These are phyloP conservation scores for Aspergillus felis DNA, from an alignment of 2,329 filamentous ascomycete species.

Conservation along the genomic window DNA sequence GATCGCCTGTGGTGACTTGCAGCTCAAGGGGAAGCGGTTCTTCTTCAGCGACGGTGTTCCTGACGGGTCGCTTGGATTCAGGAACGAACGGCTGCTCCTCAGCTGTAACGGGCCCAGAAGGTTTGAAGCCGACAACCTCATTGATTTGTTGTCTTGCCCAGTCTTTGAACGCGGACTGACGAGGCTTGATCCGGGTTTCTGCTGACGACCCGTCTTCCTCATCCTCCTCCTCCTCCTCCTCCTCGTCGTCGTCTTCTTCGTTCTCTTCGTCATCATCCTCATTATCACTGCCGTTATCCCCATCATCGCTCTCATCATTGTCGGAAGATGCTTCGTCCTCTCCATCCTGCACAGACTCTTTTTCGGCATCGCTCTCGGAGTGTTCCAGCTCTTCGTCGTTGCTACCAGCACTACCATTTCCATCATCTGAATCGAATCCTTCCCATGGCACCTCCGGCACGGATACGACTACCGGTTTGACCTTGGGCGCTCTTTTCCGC, in stretches of 20 bases:
- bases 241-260: conserved; percentile 27
- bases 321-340: conserved; percentile 21
- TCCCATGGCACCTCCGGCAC: conserved; percentile 42
- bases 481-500: conserved; percentile 65
- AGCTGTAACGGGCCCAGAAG: conserved; percentile 37
- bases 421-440: conserved; percentile 43
- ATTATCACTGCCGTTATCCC: conserved; percentile 26
- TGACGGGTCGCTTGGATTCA: conserved; percentile 27
- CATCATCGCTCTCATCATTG: conserved; percentile 28
- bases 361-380: conserved; percentile 8
- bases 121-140: conserved; percentile 68
- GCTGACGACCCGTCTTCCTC: conserved; percentile 16
- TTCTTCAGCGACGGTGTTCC: conserved; percentile 35
- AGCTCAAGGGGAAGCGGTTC: conserved; percentile 40
- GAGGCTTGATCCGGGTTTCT: conserved; percentile 26
- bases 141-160: conserved; percentile 90
- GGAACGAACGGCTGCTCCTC: conserved; percentile 30
- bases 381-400: conserved; percentile 24
- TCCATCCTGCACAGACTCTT: conserved; percentile 25
- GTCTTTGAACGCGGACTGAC: conserved; percentile 74
- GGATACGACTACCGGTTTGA: conserved; percentile 26
- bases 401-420: conserved; percentile 39
- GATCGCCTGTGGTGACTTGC: conserved; percentile 36
- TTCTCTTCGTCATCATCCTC: conserved; percentile 15
- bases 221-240: conserved; percentile 17